Evolutionary conservation across 345 rosid species (phyloP).

Genomic region (Balakata baccata): DNA sequence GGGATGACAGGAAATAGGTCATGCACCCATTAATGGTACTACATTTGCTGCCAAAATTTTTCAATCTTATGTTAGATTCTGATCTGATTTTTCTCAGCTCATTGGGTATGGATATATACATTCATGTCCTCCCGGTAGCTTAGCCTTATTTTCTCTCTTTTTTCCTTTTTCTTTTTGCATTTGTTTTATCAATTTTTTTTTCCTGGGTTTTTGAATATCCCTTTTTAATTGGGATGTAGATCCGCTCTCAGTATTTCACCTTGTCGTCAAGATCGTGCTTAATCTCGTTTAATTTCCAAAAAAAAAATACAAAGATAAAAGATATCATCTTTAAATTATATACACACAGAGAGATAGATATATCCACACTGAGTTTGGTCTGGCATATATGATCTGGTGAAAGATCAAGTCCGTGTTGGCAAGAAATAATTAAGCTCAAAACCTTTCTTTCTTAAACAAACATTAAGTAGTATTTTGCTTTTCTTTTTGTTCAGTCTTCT

Average conservation of each 20-base stretch:
- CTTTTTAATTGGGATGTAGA: not conserved
- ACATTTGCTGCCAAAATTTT: not conserved
- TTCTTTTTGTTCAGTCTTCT: too few species aligned
- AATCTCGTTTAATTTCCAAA: too few species aligned
- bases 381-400: too few species aligned
- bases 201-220: not conserved
- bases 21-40: not conserved
- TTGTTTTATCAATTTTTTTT: not conserved
- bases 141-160: not conserved
- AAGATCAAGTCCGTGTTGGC: too few species aligned
- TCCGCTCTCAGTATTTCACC: not conserved
- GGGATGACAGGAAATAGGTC: not conserved
- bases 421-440: too few species aligned
- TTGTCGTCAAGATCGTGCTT: not conserved
- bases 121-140: slow-evolving; percentile 5
- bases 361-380: not conserved
- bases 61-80: slow-evolving; percentile 10
- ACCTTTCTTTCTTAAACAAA: too few species aligned
- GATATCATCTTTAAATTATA: too few species aligned
- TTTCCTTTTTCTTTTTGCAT: not conserved
- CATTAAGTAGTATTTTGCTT: too few species aligned
- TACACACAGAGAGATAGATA: not conserved
- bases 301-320: too few species aligned
- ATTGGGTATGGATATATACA: slow-evolving; percentile 11
- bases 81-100: slow-evolving; percentile 7